Evolutionary conservation across 1,284 basidiomycete genomes (phyloP).

Genomic region (Coniophora puteana): DNA sequence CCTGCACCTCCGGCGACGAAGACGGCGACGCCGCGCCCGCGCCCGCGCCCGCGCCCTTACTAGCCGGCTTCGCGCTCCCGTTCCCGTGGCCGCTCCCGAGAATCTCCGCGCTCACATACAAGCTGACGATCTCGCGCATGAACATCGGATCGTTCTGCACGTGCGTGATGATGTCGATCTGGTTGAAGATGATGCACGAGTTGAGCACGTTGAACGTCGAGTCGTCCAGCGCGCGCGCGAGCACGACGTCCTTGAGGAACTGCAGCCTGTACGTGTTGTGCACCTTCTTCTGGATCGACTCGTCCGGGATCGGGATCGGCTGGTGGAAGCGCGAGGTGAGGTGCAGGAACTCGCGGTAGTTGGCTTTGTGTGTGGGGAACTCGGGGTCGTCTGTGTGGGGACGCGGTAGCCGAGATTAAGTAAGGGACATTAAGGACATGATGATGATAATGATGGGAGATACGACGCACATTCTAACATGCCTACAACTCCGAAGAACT

Average conservation of each 20-base stretch:
- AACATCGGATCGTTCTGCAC: conserved; percentile 79
- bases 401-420: conserved; percentile 10
- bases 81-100: conserved; percentile 36
- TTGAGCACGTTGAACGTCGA: conserved; percentile 97
- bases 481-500: conserved; percentile 90
- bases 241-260: conserved; percentile 97
- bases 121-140: conserved; percentile 72
- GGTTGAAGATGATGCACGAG: conserved; percentile 97
- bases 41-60: conserved; percentile 24
- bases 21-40: conserved; percentile 27
- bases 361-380: conserved; percentile 92
- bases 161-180: conserved; percentile 95
- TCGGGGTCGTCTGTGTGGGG: conserved; percentile 93
- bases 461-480: conserved; percentile 89
- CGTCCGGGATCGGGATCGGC: conserved; percentile 79
- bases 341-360: conserved; percentile 90
- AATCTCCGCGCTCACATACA: conserved; percentile 72
- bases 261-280: conserved; percentile 96
- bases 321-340: conserved; percentile 82
- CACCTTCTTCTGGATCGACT: conserved; percentile 78
- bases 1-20: conserved; percentile 20
- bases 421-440: conserved; percentile 7
- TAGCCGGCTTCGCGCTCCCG: no score
- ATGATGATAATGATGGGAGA: no score
- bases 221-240: conserved; percentile 92